Percentiles rank a stretch among this genome's conserved stretches.
These are phyloP conservation scores for Suillus cothurnatus DNA, from an alignment of 768 basidiomycete species.

Conservation along the genomic window DNA sequence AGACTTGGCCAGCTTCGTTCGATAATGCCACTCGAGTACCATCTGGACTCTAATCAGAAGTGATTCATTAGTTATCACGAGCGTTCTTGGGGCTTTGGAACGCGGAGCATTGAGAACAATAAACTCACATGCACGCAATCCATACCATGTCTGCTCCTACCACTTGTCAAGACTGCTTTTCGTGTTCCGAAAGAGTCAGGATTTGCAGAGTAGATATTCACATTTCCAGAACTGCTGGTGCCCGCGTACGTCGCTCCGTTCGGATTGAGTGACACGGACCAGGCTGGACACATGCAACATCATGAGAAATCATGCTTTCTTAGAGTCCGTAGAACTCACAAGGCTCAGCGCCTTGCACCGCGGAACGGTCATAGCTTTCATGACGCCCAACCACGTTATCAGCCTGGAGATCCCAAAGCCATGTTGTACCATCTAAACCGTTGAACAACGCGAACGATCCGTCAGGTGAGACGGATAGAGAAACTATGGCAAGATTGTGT, in stretches of 20 bases:
- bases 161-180: conserved; percentile 60
- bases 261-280: conserved; percentile 84
- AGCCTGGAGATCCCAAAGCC: conserved; percentile 68
- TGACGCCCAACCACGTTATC: conserved; percentile 63
- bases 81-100: not conserved
- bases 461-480: conserved; percentile 69
- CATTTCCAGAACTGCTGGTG: conserved; percentile 69
- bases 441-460: conserved; percentile 75
- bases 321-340: conserved; percentile 48
- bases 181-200: conserved; percentile 66
- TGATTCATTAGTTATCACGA: not conserved
- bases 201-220: conserved; percentile 72
- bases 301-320: conserved; percentile 1
- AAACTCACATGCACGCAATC: conserved; percentile 64
- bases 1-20: conserved; percentile 86
- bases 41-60: conserved; percentile 73
- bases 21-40: conserved; percentile 81
- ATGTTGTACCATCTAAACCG: conserved; percentile 82
- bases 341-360: conserved; percentile 58
- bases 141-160: conserved; percentile 79
- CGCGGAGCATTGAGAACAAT: not conserved
- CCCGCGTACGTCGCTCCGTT: conserved; percentile 72
- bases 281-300: conserved; percentile 49
- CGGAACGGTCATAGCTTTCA: conserved; percentile 72
- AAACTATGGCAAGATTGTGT: conserved; percentile 87